Evolutionary conservation across 345 rosid species (phyloP).

Genomic region (Aquilaria malaccensis): DNA sequence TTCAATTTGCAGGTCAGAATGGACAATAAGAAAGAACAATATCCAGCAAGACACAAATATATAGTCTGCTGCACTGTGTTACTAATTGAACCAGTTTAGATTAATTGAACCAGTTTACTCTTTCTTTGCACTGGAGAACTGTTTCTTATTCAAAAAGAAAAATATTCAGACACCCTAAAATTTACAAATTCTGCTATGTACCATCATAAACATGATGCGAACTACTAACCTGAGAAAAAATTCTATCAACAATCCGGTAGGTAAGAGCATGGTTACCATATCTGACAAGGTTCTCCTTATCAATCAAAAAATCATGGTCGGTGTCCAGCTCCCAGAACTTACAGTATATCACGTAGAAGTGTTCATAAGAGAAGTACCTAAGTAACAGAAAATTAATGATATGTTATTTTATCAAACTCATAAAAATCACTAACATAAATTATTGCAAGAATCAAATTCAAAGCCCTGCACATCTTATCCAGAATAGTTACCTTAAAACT

Average conservation of each 20-base stretch:
- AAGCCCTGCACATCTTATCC: neutral
- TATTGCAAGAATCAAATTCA: neutral
- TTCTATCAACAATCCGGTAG: slow-evolving; percentile 78
- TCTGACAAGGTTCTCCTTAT: slow-evolving; percentile 74
- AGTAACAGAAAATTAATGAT: slow-evolving; percentile 7
- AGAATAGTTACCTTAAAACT: slow-evolving; percentile 58
- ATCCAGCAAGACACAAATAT: slow-evolving; percentile 1
- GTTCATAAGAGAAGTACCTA: slow-evolving; percentile 94
- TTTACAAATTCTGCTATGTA: slow-evolving; percentile 2
- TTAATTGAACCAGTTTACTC: too few relatives aligned
- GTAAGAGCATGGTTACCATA: slow-evolving; percentile 89
- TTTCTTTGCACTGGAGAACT: too few relatives aligned
- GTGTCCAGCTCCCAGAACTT: slow-evolving; percentile 84
- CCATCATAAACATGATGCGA: slow-evolving; percentile 11
- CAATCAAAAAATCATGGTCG: slow-evolving; percentile 76
- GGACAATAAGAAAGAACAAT: neutral
- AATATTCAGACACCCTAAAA: neutral
- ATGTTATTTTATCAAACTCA: neutral
- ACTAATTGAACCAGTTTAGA: too few relatives aligned
- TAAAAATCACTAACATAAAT: neutral
- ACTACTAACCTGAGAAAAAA: slow-evolving; percentile 70
- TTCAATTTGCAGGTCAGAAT: too few relatives aligned
- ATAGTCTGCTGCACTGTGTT: too few relatives aligned
- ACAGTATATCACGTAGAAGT: slow-evolving; percentile 85
- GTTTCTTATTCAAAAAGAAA: too few relatives aligned